Conservation (phyloP, 2,329 filamentous ascomycete species). For the Aspergillus fijiensis region DNA sequence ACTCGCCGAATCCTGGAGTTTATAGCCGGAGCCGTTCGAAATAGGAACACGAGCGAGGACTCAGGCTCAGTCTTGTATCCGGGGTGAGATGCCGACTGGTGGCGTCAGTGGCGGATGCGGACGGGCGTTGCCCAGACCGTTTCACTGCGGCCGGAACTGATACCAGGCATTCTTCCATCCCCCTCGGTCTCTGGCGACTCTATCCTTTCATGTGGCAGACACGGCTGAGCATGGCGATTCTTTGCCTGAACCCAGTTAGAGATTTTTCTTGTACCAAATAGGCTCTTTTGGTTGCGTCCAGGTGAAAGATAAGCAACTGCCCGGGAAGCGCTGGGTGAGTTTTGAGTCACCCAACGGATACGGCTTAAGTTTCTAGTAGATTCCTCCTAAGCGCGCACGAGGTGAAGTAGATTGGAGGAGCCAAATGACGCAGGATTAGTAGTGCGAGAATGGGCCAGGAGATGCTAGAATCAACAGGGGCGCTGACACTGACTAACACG, state of each 20-base stretch:
- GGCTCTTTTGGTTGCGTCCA: background rate
- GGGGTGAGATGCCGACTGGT: slow-evolving; percentile 18
- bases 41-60: slow-evolving; percentile 2
- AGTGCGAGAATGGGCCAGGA: slow-evolving; percentile 18
- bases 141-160: slow-evolving; percentile 5
- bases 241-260: background rate
- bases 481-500: background rate
- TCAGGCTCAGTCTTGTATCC: background rate
- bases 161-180: slow-evolving; percentile 3
- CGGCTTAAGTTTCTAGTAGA: slow-evolving; percentile 16
- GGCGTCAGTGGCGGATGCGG: slow-evolving; percentile 28
- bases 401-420: slow-evolving; percentile 7
- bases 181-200: background rate
- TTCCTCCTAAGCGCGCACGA: slow-evolving; percentile 14
- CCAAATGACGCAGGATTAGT: slow-evolving; percentile 5
- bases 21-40: background rate
- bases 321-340: background rate
- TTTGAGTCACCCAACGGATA: background rate
- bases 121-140: slow-evolving; percentile 14
- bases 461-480: slow-evolving; percentile 16
- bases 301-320: background rate
- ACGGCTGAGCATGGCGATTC: background rate
- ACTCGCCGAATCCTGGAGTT: too few species aligned
- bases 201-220: background rate
- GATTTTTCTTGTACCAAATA: background rate